Evolutionary conservation across 2,329 filamentous ascomycete species (phyloP).

Genomic region (Scytalidium sp.): DNA sequence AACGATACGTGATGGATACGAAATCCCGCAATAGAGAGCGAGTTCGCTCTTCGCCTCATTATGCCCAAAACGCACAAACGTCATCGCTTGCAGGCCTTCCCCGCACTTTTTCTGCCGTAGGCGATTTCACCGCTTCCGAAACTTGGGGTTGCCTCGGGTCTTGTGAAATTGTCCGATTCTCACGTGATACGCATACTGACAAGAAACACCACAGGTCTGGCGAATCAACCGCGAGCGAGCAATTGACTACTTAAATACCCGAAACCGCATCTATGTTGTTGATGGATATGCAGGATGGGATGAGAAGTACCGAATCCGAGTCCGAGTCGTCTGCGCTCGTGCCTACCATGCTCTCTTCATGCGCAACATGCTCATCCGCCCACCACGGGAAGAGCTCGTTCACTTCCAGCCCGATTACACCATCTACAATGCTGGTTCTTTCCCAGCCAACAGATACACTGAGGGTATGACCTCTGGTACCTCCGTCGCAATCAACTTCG

Average conservation of each 20-base stretch:
- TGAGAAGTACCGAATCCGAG: conserved; percentile 94
- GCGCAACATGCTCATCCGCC: conserved; percentile 99
- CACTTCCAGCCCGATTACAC: conserved; percentile 99
- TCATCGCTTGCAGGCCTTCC: neutral
- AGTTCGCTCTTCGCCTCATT: neutral
- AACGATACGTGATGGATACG: no score
- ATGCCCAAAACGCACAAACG: neutral
- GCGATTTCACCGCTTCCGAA: neutral
- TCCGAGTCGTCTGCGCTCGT: conserved; percentile 96
- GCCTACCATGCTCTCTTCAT: conserved; percentile 99
- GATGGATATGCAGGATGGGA: conserved; percentile 99
- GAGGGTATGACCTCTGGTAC: conserved; percentile 98
- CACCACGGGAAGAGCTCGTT: conserved; percentile 85
- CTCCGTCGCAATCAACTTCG: conserved; percentile 98
- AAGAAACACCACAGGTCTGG: conserved; percentile 71
- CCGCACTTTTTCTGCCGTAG: conserved; percentile 3
- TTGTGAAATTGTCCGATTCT: neutral
- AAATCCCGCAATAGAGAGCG: no score
- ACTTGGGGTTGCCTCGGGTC: neutral
- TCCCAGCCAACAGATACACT: conserved; percentile 97
- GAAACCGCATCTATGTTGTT: conserved; percentile 97
- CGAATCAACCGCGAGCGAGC: conserved; percentile 99
- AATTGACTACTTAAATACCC: conserved; percentile 98
- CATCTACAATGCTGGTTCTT: conserved; percentile 98
- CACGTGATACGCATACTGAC: neutral